phyloP scores from a whole-genome alignment of 441 rosid genomes.

The Erodium texanum region DNA sequence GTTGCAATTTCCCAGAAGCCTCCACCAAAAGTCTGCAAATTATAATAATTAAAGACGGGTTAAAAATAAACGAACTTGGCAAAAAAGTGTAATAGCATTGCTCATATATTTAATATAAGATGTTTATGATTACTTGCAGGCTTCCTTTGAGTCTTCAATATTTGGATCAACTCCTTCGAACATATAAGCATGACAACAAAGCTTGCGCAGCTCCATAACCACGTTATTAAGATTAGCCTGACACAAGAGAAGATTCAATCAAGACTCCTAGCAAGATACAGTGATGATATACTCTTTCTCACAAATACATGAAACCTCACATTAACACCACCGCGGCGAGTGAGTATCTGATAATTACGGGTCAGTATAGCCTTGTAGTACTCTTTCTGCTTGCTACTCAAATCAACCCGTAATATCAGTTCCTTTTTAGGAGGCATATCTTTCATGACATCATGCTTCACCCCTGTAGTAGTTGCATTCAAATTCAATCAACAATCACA shows the following conservation, averaged over 20 bases:
- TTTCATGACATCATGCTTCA: slow-evolving; percentile 96
- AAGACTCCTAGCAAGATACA: not conserved
- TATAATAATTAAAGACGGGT: not conserved
- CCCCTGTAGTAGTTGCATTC: slow-evolving; percentile 51
- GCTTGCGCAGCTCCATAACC: slow-evolving; percentile 97
- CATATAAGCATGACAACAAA: slow-evolving; percentile 97
- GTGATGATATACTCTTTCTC: not conserved
- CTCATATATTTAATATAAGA: slow-evolving; percentile 6
- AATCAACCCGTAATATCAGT: slow-evolving; percentile 88
- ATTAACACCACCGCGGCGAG: slow-evolving; percentile 93
- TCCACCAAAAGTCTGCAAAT: slow-evolving; percentile 62
- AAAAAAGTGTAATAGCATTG: too few relatives aligned
- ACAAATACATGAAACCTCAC: slow-evolving; percentile 25
- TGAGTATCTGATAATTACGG: slow-evolving; percentile 83
- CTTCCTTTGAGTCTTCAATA: slow-evolving; percentile 52
- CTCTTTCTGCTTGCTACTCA: slow-evolving; percentile 89
- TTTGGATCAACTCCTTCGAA: slow-evolving; percentile 94
- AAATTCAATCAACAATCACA: slow-evolving; percentile 14
- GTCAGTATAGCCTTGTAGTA: slow-evolving; percentile 95
- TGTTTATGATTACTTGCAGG: slow-evolving; percentile 47
- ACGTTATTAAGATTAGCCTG: slow-evolving; percentile 92
- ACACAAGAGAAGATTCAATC: slow-evolving; percentile 20
- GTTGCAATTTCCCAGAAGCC: slow-evolving; percentile 78
- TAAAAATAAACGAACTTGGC: not conserved
- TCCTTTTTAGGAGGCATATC: slow-evolving; percentile 99